Base-by-base conservation (phyloP, 441 rosid genomes). In the Iberis amara region DNA sequence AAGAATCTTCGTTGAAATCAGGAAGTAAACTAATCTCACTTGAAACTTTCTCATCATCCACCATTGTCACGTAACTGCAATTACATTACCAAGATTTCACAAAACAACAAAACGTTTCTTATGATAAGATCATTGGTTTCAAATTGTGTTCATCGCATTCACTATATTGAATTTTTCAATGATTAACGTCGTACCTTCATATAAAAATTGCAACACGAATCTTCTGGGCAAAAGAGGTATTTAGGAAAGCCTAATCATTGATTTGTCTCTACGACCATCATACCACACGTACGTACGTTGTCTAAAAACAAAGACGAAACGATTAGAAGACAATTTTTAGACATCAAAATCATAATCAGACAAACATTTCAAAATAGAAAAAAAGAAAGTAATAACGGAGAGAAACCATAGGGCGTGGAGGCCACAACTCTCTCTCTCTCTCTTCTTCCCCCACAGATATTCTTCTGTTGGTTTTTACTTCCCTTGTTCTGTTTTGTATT, bases 41-140 rank as follows among this genome's bases (percentile, higher is more conserved):
- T 8, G 66, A 54, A 47, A 66, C 32, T 54, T 48, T 60, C 21
- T 60, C 31, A 60, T 54, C 41, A 60, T 49, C 66, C 71, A 54
- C 41, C 46, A 59, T 65, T 39, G 39, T 65, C 45, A 65, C 32
- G 6, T 2, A 39, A 52, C 70, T 58, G 55, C 39, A 45, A 31
- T 10, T 4, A 7, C 9, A 8, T 43, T 21, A 10, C 8, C 26
- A 40, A 18, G 7, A 13, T 11, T 32, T 11, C 27, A 24, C 27
- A 33, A 42, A 43, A 32, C 33, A 44, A 23, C 36, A 44, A 47
- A 10, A 14, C 52, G 2, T 47, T 28, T 6, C 1, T 33, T 14
- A 45, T n/a, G n/a, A n/a, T n/a, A n/a, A n/a, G n/a, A 43, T 50
- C 21, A 36, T 28, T 1, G 6, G 31, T 28, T 3, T 4, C 7